phyloP scores from a whole-genome alignment of 2,329 filamentous ascomycete genomes.

The Septoria petroselini region DNA sequence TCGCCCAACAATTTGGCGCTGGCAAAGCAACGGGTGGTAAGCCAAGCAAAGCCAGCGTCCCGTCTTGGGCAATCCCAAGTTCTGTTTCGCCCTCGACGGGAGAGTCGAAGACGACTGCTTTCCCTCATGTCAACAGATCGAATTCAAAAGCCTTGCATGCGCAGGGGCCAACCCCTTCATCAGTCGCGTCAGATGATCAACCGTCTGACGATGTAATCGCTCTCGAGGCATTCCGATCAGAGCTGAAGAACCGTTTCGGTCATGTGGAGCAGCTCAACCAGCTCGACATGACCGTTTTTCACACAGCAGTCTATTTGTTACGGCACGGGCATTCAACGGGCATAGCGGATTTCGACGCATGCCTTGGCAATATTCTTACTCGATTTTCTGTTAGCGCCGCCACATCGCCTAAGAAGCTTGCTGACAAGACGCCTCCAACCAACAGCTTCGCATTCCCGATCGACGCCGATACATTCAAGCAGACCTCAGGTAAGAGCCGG shows the following conservation, averaged over 20 bases:
- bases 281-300: conserved; percentile 31
- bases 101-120: neutral
- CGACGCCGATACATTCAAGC: conserved; percentile 28
- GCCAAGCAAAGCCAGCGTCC: conserved; percentile 22
- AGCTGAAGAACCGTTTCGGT: conserved; percentile 3
- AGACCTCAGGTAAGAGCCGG: conserved; percentile 42
- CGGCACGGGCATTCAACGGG: conserved; percentile 23
- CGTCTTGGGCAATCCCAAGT: conserved; percentile 33
- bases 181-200: conserved; percentile 1
- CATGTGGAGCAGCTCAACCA: conserved; percentile 23
- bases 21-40: conserved; percentile 20
- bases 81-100: conserved; percentile 20
- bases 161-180: neutral
- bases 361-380: conserved; percentile 24
- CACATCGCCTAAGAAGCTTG: conserved; percentile 17
- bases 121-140: neutral
- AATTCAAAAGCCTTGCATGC: neutral
- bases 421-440: conserved; percentile 25
- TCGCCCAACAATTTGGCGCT: conserved; percentile 23
- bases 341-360: conserved; percentile 15
- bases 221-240: conserved; percentile 18
- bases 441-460: conserved; percentile 36
- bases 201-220: conserved; percentile 22
- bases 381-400: conserved; percentile 21
- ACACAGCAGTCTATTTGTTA: conserved; percentile 27